Percentiles rank a stretch among this genome's conserved stretches.
Conservation (phyloP, 2,329 filamentous ascomycete genomes). For the Xylariaceae sp. region DNA sequence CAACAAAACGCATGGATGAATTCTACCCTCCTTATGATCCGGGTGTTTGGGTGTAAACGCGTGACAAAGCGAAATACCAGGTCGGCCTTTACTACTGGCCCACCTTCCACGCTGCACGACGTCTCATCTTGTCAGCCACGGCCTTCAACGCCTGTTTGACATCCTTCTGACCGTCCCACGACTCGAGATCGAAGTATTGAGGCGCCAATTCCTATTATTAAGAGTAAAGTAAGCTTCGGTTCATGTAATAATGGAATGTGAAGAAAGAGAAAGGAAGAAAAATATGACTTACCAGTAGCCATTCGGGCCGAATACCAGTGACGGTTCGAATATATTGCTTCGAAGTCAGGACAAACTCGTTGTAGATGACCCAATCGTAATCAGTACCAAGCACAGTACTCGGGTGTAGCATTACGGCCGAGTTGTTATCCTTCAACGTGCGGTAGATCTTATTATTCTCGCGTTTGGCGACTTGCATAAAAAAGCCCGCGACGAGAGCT, state of each 20-base stretch:
- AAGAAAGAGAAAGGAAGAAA: neutral
- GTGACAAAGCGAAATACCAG: conserved; percentile 2
- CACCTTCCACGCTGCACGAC: conserved; percentile 53
- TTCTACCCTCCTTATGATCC: no score
- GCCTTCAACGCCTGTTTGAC: conserved; percentile 63
- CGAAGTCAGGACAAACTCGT: conserved; percentile 94
- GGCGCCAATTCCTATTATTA: conserved; percentile 75
- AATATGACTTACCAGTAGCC: conserved; percentile 66
- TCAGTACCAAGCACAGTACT: conserved; percentile 84
- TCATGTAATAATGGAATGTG: neutral
- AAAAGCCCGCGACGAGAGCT: conserved; percentile 89
- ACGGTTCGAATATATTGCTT: conserved; percentile 98
- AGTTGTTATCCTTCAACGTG: conserved; percentile 95
- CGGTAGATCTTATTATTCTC: conserved; percentile 85
- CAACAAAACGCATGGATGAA: no score
- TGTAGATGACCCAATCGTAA: conserved; percentile 95
- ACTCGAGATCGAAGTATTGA: conserved; percentile 79
- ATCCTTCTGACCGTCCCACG: conserved; percentile 75
- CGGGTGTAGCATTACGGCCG: conserved; percentile 87
- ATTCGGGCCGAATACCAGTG: conserved; percentile 86
- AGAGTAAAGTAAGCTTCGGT: conserved; percentile 29
- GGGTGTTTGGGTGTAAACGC: neutral
- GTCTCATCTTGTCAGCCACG: conserved; percentile 54
- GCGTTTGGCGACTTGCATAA: conserved; percentile 98
- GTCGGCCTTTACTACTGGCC: conserved; percentile 25